These are phyloP conservation scores for Fusarium nematophilum DNA, from an alignment of 2,329 filamentous ascomycete species.

Conservation along the genomic window DNA sequence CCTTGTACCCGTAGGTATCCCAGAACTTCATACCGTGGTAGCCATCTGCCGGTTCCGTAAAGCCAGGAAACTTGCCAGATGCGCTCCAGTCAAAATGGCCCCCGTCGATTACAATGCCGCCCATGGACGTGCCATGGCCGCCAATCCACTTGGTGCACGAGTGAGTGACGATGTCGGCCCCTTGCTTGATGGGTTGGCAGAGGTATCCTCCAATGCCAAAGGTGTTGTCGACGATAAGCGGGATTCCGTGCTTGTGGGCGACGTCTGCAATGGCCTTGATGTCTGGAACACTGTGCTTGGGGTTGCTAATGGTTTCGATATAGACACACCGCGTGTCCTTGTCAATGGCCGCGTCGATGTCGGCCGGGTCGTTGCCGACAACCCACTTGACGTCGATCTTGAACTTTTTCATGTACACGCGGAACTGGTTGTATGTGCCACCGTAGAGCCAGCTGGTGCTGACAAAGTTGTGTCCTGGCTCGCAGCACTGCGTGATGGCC, in stretches of 20 bases:
- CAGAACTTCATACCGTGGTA: constrained; percentile 7
- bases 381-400: constrained; percentile 9
- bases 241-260: background rate
- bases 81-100: constrained; percentile 95
- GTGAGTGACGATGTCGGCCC: constrained; percentile 90
- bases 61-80: no score
- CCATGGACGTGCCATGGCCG: constrained; percentile 93
- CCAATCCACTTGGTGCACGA: constrained; percentile 97
- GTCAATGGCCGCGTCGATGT: constrained; percentile 1
- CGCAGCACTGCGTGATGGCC: background rate
- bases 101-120: constrained; percentile 84
- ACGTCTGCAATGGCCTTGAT: constrained; percentile 2
- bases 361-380: background rate
- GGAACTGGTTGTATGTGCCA: constrained; percentile 12
- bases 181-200: constrained; percentile 5
- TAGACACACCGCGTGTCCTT: constrained; percentile 3
- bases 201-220: constrained; percentile 2
- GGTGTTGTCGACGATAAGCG: constrained; percentile 5
- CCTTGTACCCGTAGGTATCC: background rate
- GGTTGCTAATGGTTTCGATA: constrained; percentile 16
- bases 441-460: constrained; percentile 2
- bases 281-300: constrained; percentile 6
- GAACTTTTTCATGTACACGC: background rate
- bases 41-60: no score
- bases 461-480: constrained; percentile 7